Base-by-base conservation (phyloP, 2,329 filamentous ascomycete genomes). In the Pseudogymnoascus sp. region DNA sequence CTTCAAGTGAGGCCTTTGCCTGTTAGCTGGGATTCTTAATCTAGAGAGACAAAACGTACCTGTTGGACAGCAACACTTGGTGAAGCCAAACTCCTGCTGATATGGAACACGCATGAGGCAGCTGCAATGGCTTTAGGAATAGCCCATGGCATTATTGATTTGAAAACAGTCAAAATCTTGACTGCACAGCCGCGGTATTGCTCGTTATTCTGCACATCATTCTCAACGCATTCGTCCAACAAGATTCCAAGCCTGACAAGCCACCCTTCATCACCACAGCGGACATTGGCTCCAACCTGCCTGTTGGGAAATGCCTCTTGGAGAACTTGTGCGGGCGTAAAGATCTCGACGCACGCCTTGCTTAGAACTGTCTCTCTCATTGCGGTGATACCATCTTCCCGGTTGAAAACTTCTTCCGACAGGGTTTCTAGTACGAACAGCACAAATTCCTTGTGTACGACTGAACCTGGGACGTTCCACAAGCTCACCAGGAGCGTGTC, bases 351-450 rank as follows among this genome's bases (percentile, higher is more conserved):
- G 69, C 94, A 89, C 9, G 90, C 90, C 71, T 91, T 89, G 71
- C 91, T 96, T 64, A 99, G 82, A 61, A 90, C 84, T 59, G 87
- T 88, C 71, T 93, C 90, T 65, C 93, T 85, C 68, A 96, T 77
- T 14, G 89, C 88, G 12, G 93, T 91, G 4, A 91, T 86, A 1
- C 89, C 82, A 74, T 97, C 94, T 70, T 97, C 94, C 36, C 90
- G 86, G 66, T 89, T 90, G 75, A 97, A 96, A 59, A 97, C 85
- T 72, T 97, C 94, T 67, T 97, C 94, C 2, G 93, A 96, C 35
- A 99, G 80, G 15, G 88, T 92, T 76, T 97, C 94, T 58, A 99
- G 80, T 47, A 97, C 84, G 63, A 88, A 88, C 35, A 99, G 81
- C 33, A 97, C 92, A 61, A 97, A 83, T 71, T 94, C 89, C 74